Percentiles rank a stretch among this genome's conserved stretches.
Conservation (phyloP, 768 basidiomycete genomes). For the Hygrophorus pudorinus region DNA sequence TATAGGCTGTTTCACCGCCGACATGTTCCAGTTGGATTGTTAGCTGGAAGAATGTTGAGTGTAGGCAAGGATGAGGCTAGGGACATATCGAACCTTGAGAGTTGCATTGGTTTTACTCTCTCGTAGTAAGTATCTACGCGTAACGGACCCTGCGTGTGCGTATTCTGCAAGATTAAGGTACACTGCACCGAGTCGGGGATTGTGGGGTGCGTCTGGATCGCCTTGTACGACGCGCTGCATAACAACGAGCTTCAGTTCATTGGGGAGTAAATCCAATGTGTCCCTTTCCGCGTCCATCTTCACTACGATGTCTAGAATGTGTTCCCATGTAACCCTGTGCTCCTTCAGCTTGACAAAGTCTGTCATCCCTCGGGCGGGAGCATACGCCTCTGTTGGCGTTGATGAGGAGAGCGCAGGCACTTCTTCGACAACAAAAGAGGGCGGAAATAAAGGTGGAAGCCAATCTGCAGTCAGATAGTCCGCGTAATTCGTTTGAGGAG, state of each 20-base stretch:
- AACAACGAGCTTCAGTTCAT: conserved; percentile 56
- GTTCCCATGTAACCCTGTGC: conserved; percentile 56
- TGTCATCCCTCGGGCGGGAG: conserved; percentile 51
- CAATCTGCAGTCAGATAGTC: conserved; percentile 7
- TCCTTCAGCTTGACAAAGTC: conserved; percentile 49
- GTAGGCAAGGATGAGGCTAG: background rate
- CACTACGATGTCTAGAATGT: conserved; percentile 44
- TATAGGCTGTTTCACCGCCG: conserved; percentile 45
- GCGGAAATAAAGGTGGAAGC: conserved; percentile 7
- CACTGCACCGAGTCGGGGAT: conserved; percentile 55
- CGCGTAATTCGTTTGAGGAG: conserved; percentile 1
- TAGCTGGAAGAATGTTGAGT: conserved; percentile 27
- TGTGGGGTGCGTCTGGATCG: conserved; percentile 44
- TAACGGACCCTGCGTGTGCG: conserved; percentile 46
- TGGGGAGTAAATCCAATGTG: conserved; percentile 40
- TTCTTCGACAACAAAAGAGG: conserved; percentile 7
- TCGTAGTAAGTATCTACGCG: conserved; percentile 55
- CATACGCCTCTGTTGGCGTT: conserved; percentile 9
- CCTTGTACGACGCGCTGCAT: conserved; percentile 50
- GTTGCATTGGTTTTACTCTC: conserved; percentile 76
- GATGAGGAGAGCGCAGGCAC: conserved; percentile 5
- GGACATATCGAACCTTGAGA: conserved; percentile 39
- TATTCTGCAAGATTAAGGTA: conserved; percentile 72
- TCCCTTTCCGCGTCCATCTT: conserved; percentile 51
- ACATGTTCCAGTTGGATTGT: conserved; percentile 45